phyloP scores from a whole-genome alignment of 176 grass and related monocot species.

The Eragrostis curvula region DNA sequence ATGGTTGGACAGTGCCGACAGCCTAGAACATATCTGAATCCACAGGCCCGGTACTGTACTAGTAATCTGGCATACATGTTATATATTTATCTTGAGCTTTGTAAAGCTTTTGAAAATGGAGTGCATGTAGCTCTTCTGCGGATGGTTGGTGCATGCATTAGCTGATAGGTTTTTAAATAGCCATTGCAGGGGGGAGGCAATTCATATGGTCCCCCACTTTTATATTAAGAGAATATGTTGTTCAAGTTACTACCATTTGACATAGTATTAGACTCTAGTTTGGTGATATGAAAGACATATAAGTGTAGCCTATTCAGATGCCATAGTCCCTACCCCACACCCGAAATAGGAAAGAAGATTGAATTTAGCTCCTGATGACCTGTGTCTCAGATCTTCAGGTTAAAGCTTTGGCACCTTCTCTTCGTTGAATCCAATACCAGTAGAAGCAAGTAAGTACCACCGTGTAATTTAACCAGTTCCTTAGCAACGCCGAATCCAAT shows the following conservation, averaged over 20 bases:
- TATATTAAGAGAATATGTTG: constrained; percentile 18
- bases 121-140: constrained; percentile 12
- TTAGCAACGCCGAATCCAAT: background rate
- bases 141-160: constrained; percentile 15
- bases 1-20: background rate
- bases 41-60: background rate
- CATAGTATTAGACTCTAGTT: constrained; percentile 28
- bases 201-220: constrained; percentile 27
- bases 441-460: constrained; percentile 48
- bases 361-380: constrained; percentile 4
- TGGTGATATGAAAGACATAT: background rate
- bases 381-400: background rate
- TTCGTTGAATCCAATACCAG: constrained; percentile 6
- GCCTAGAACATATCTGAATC: constrained; percentile 22
- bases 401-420: background rate
- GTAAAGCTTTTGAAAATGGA: constrained; percentile 23
- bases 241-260: constrained; percentile 9
- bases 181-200: constrained; percentile 1
- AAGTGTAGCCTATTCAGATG: constrained; percentile 15
- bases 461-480: background rate
- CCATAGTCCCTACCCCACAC: constrained; percentile 28
- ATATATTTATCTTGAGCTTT: constrained; percentile 34
- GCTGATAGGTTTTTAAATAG: constrained; percentile 19
- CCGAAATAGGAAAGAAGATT: background rate
- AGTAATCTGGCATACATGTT: constrained; percentile 26